These are phyloP conservation scores for Paracoccidioides brasiliensis DNA, from an alignment of 2,329 filamentous ascomycete species.

Conservation along the genomic window DNA sequence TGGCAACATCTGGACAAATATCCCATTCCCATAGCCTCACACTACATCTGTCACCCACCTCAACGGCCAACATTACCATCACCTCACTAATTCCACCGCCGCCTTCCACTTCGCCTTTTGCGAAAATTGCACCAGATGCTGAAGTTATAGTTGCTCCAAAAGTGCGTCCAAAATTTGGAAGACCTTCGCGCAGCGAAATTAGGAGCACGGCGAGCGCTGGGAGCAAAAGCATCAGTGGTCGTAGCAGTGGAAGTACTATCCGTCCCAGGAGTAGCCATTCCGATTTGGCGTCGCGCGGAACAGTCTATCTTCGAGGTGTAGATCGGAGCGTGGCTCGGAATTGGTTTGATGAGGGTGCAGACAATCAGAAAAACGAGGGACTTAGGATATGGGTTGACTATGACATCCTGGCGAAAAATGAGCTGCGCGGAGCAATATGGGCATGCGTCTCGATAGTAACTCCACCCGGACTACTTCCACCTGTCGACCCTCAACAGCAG, in stretches of 20 bases:
- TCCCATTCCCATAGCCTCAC: conserved; percentile 65
- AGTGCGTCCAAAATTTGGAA: conserved; percentile 56
- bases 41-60: conserved; percentile 86
- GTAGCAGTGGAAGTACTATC: conserved; percentile 60
- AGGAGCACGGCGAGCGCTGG: conserved; percentile 69
- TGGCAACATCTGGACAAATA: conserved; percentile 35
- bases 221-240: conserved; percentile 55
- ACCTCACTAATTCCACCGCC: conserved; percentile 68
- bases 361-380: conserved; percentile 41
- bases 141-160: conserved; percentile 97
- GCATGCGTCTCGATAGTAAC: conserved; percentile 77
- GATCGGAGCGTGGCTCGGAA: conserved; percentile 56
- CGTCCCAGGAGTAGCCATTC: conserved; percentile 45
- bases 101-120: conserved; percentile 58
- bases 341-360: conserved; percentile 61
- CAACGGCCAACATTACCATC: conserved; percentile 81
- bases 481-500: conserved; percentile 54
- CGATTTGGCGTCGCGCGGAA: conserved; percentile 44
- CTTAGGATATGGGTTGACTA: conserved; percentile 76
- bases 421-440: conserved; percentile 63
- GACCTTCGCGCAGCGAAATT: conserved; percentile 54
- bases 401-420: conserved; percentile 57
- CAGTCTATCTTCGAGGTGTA: conserved; percentile 65
- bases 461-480: conserved; percentile 61
- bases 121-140: conserved; percentile 83